Conservation (phyloP, 2,329 filamentous ascomycete genomes). For the Alternaria brassicicola region DNA sequence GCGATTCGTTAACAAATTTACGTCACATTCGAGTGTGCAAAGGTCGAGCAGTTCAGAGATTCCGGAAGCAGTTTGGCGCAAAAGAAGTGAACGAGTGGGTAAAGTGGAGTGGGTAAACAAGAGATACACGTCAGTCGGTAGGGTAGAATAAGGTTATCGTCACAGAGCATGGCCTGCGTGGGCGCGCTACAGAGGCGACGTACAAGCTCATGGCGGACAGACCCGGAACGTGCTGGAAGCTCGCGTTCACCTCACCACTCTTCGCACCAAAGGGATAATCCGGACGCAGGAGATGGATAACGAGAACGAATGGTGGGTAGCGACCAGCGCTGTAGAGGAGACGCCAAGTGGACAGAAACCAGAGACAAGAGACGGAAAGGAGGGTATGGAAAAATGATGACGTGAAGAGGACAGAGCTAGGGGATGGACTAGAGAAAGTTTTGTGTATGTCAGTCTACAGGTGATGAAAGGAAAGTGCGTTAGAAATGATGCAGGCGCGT, state of each 20-base stretch:
- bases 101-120: background rate
- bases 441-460: background rate
- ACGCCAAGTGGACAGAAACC: background rate
- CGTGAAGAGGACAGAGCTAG: background rate
- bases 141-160: slow-evolving; percentile 18
- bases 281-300: background rate
- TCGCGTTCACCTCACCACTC: background rate
- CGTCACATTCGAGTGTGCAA: background rate
- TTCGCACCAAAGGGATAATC: background rate
- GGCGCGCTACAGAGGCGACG: slow-evolving; percentile 7
- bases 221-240: background rate
- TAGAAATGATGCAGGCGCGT: background rate
- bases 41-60: background rate
- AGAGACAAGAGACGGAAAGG: background rate
- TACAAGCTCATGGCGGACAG: background rate
- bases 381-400: background rate
- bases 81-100: background rate
- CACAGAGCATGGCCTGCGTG: slow-evolving; percentile 21
- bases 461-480: background rate
- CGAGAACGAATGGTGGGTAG: background rate
- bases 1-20: background rate
- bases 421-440: background rate
- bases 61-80: background rate
- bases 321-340: slow-evolving; percentile 9
- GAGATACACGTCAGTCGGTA: background rate